Base-by-base conservation (phyloP, 2,329 filamentous ascomycete species). In the Hawksworthiomyces lignivorus region DNA sequence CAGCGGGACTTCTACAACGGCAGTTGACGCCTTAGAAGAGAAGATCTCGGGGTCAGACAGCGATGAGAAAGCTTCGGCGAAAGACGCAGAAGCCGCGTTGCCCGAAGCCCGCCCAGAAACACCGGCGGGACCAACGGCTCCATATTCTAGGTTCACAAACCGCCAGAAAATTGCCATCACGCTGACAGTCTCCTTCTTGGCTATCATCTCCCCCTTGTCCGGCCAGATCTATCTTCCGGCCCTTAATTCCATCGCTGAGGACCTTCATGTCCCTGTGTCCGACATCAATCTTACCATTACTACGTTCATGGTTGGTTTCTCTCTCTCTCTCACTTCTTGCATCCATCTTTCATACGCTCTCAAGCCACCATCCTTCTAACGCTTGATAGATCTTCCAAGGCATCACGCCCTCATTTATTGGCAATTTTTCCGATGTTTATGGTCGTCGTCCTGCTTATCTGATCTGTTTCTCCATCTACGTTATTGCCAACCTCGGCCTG, bases 371-470 rank as follows among this genome's bases (percentile, higher is more conserved):
- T n/a, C n/a, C n/a, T n/a, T n/a, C 18, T 19, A 18, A 36, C 15
- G n/a, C n/a, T 1, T 6, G 2, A 4, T 20, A 48, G 46, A 48
- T 75, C 36, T 65, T 75, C 37, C 72, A 75, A 59, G 72, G 65
- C 22, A 51, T 77, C 4, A 64, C 70, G 1, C 73, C 72, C 0
- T 59, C 62, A 9, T 61, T 75, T 44, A 60, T 71, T 15, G 71
- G 68, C 12, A 64, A 66, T 41, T 58, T 75, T 14, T 65, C 67
- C 7, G 73, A 76, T 50, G 58, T 52, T 19, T 51, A 61, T n/a
- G 72, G 72, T 5, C 60, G 70, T 7, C 62, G 71, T 3, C 69
- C 68, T 0, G 65, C 64, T 2, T 74, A 70, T 47, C 52, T 73
- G 1, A 44, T 68, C 38, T 64, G 59, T 22, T 74, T 73, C 47